Percentiles rank a stretch among this genome's conserved stretches.
phyloP scores from a whole-genome alignment of 1,139 yeast species.

The Pichia sp. region DNA sequence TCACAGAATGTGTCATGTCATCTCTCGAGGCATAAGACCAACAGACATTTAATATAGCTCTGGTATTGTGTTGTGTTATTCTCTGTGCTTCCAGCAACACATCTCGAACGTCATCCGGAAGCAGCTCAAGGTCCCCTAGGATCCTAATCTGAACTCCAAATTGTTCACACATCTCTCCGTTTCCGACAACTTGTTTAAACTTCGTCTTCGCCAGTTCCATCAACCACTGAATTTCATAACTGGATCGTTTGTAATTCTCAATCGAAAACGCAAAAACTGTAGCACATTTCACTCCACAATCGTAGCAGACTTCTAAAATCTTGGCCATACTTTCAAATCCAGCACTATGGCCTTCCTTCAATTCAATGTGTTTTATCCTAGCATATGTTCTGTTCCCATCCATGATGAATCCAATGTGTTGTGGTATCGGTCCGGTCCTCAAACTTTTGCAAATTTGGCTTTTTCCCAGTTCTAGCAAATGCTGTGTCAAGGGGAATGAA shows the following conservation, averaged over 20 bases:
- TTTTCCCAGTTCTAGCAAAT: conserved; percentile 43
- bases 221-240: conserved; percentile 75
- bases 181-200: conserved; percentile 65
- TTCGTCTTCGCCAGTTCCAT: conserved; percentile 83
- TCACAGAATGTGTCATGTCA: conserved; percentile 74
- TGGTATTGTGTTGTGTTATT: conserved; percentile 58
- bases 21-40: conserved; percentile 95
- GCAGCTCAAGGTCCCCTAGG: conserved; percentile 63
- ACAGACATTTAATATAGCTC: conserved; percentile 83
- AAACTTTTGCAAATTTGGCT: conserved; percentile 54
- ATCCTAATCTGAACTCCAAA: conserved; percentile 72
- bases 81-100: conserved; percentile 62
- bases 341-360: conserved; percentile 85
- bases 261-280: conserved; percentile 94
- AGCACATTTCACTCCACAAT: conserved; percentile 76
- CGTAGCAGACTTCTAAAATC: conserved; percentile 76
- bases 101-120: conserved; percentile 66
- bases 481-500: conserved; percentile 48
- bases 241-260: conserved; percentile 85
- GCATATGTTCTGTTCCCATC: conserved; percentile 96
- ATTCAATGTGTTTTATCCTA: conserved; percentile 60
- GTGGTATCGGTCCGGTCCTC: conserved; percentile 78
- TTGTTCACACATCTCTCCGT: conserved; percentile 76
- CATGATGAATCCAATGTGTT: conserved; percentile 92
- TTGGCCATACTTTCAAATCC: conserved; percentile 86